Conservation (phyloP, 2,329 filamentous ascomycete species). For the Neopestalotiopsis sp. region DNA sequence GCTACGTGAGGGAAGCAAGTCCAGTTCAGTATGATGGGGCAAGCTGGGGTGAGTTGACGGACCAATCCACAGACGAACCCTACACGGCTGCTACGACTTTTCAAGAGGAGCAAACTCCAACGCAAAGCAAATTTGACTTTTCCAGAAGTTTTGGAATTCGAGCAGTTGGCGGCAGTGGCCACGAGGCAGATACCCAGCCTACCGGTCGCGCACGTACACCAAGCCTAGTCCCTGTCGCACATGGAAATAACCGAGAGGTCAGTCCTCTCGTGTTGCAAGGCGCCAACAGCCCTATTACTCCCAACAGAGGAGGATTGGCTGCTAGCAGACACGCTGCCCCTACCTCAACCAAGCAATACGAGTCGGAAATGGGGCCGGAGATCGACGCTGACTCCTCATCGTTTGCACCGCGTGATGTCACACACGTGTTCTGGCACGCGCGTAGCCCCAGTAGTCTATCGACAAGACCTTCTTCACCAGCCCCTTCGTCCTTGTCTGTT, state of each 20-base stretch:
- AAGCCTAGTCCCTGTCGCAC: background rate
- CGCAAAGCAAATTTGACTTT: constrained; percentile 8
- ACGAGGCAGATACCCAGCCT: background rate
- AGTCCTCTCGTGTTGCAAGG: constrained; percentile 12
- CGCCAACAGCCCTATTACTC: constrained; percentile 5
- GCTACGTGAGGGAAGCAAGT: background rate
- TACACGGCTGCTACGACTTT: background rate
- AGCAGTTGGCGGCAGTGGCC: background rate
- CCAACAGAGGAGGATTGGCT: constrained; percentile 11
- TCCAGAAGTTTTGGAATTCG: constrained; percentile 1
- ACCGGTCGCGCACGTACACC: constrained; percentile 1
- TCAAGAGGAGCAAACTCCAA: constrained; percentile 3
- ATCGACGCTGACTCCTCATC: constrained; percentile 23
- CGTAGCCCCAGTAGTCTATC: constrained; percentile 41
- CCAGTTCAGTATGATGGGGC: background rate
- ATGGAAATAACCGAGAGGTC: constrained; percentile 3
- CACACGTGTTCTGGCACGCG: constrained; percentile 36
- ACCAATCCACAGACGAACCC: background rate
- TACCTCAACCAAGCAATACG: background rate
- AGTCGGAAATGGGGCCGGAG: constrained; percentile 4
- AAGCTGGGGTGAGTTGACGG: constrained; percentile 3
- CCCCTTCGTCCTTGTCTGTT: constrained; percentile 27
- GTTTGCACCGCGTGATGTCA: constrained; percentile 36
- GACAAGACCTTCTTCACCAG: constrained; percentile 37
- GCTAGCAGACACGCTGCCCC: constrained; percentile 4